Percentiles rank a stretch among this genome's conserved stretches.
These are phyloP conservation scores for Microdochium nivale DNA, from an alignment of 2,329 filamentous ascomycete genomes.

Conservation along the genomic window DNA sequence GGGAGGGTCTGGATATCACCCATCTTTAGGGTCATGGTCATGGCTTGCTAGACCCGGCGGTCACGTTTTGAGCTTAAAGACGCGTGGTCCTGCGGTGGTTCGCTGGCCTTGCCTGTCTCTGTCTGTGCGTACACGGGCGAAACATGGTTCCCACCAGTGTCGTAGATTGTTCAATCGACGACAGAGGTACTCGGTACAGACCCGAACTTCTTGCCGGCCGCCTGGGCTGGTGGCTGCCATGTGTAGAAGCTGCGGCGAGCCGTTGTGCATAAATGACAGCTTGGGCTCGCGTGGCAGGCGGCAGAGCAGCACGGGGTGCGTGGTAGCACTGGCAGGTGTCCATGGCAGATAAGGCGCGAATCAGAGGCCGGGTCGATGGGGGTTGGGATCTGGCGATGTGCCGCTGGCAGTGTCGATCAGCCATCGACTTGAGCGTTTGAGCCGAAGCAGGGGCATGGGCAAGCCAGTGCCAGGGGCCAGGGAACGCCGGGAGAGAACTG, in stretches of 20 bases:
- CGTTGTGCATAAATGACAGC: background rate
- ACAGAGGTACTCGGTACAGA: too few species aligned
- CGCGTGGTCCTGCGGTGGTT: background rate
- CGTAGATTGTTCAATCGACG: too few species aligned
- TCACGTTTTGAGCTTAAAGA: background rate
- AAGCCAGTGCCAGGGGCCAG: background rate
- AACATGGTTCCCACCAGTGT: too few species aligned
- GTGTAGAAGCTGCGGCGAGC: too few species aligned
- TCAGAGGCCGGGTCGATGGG: background rate
- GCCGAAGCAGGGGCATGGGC: background rate
- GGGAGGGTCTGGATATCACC: background rate
- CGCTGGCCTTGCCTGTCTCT: too few species aligned
- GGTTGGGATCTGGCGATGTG: background rate
- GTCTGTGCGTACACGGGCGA: too few species aligned
- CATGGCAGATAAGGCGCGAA: background rate
- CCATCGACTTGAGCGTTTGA: background rate
- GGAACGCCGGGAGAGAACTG: background rate
- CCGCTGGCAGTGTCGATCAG: background rate
- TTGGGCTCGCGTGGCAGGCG: background rate
- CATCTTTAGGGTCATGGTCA: background rate
- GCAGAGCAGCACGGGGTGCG: background rate
- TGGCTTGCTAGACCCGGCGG: background rate
- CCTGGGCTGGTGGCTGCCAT: too few species aligned
- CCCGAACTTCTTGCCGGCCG: too few species aligned
- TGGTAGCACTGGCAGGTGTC: background rate